Percentiles rank a stretch among this genome's conserved stretches.
Conservation (phyloP, 2,329 filamentous ascomycete genomes). For the Aspergillus piperis region DNA sequence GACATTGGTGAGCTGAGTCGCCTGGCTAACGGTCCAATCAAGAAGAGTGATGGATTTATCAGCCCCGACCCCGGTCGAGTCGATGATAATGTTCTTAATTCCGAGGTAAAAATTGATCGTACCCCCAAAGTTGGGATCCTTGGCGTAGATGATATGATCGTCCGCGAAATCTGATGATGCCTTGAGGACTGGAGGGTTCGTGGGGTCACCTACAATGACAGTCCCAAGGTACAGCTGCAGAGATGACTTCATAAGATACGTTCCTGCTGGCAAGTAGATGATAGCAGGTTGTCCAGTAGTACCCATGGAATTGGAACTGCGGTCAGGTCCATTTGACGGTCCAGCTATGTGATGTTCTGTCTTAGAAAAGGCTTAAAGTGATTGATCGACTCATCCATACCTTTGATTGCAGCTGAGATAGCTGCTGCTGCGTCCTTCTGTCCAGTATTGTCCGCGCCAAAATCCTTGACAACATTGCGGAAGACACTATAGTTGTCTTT, state of each 20-base stretch:
- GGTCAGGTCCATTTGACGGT: constrained; percentile 26
- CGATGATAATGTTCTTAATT: constrained; percentile 43
- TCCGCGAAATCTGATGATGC: constrained; percentile 54
- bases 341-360: constrained; percentile 19
- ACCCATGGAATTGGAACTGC: constrained; percentile 30
- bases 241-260: constrained; percentile 27
- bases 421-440: constrained; percentile 29
- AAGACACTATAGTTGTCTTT: constrained; percentile 38
- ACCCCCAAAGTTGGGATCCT: constrained; percentile 34
- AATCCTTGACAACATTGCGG: constrained; percentile 39
- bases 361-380: background rate
- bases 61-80: constrained; percentile 35
- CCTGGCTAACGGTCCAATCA: constrained; percentile 44
- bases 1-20: constrained; percentile 42
- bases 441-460: constrained; percentile 37
- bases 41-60: constrained; percentile 33
- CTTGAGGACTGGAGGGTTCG: constrained; percentile 53
- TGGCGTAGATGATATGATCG: constrained; percentile 58
- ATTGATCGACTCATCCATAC: constrained; percentile 13
- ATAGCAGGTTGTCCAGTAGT: constrained; percentile 34
- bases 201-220: constrained; percentile 41
- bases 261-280: constrained; percentile 34
- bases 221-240: constrained; percentile 37
- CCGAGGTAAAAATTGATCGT: constrained; percentile 41
- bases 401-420: constrained; percentile 34